These are phyloP conservation scores for Trichoderma atroviride DNA, from an alignment of 2,329 filamentous ascomycete genomes.

Conservation along the genomic window DNA sequence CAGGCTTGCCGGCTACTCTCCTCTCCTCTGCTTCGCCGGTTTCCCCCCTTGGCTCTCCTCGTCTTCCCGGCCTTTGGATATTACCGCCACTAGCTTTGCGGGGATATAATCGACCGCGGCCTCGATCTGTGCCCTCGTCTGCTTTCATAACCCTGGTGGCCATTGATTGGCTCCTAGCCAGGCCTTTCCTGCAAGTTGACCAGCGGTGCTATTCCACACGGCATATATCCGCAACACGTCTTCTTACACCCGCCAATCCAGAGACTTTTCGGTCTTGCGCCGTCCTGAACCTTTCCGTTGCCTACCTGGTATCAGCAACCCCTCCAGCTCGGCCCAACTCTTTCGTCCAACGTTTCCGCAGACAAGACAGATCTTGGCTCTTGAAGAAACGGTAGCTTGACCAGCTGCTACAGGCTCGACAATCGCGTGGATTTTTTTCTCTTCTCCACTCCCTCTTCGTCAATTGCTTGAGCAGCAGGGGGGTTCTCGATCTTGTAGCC, in stretches of 20 bases:
- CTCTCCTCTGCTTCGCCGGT: not conserved
- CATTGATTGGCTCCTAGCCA: not conserved
- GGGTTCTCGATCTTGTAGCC: not conserved
- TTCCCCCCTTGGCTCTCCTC: not conserved
- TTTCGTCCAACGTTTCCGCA: slow-evolving; percentile 8
- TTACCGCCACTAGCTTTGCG: slow-evolving; percentile 6
- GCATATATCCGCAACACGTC: not conserved
- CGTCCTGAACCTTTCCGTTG: not conserved
- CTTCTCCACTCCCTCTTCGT: not conserved
- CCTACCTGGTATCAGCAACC: not conserved
- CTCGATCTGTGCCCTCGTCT: not conserved
- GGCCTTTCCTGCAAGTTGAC: not conserved
- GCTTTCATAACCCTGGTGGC: not conserved
- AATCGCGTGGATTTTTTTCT: not conserved
- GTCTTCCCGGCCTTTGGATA: slow-evolving; percentile 11
- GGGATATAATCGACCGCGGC: slow-evolving; percentile 2
- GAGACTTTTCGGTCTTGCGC: not conserved
- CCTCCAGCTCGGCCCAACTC: slow-evolving; percentile 9
- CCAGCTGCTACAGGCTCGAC: slow-evolving; percentile 9
- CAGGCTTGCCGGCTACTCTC: slow-evolving; percentile 9
- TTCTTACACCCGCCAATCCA: slow-evolving; percentile 1
- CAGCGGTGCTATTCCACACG: not conserved
- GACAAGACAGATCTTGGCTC: not conserved
- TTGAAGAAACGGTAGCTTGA: not conserved
- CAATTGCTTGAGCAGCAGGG: not conserved